These are phyloP conservation scores for Hypoxylon cercidicola DNA, from an alignment of 495 filamentous ascomycete species.

Conservation along the genomic window DNA sequence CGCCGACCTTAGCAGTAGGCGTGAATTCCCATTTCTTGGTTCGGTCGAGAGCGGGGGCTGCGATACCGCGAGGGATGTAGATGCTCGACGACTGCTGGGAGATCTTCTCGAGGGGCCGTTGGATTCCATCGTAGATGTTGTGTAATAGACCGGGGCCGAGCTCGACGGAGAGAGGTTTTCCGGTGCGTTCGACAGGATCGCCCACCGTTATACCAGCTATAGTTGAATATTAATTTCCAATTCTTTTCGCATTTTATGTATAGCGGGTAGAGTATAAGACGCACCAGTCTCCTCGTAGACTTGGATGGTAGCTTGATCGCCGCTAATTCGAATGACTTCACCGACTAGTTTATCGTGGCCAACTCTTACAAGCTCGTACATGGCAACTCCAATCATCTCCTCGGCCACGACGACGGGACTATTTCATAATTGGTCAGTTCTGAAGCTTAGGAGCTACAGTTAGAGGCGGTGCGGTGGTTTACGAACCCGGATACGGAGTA, in stretches of 20 bases:
- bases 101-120: slow-evolving; percentile 90
- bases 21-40: slow-evolving; percentile 95
- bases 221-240: slow-evolving; percentile 22
- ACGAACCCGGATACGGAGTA: slow-evolving; percentile 84
- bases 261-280: slow-evolving; percentile 15
- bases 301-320: slow-evolving; percentile 95
- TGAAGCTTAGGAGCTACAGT: slow-evolving; percentile 3
- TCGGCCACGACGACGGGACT: slow-evolving; percentile 97
- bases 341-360: slow-evolving; percentile 90
- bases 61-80: slow-evolving; percentile 95
- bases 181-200: slow-evolving; percentile 88
- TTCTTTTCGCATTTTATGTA: slow-evolving; percentile 10
- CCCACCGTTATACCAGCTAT: slow-evolving; percentile 94
- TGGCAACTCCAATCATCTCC: slow-evolving; percentile 98
- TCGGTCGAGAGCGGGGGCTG: slow-evolving; percentile 87
- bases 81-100: slow-evolving; percentile 80
- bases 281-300: slow-evolving; percentile 98
- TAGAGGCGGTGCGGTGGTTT: slow-evolving; percentile 11
- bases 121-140: slow-evolving; percentile 99
- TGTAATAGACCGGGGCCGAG: slow-evolving; percentile 97
- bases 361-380: slow-evolving; percentile 98
- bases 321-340: slow-evolving; percentile 97
- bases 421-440: slow-evolving; percentile 45
- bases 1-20: slow-evolving; percentile 89
- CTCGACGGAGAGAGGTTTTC: slow-evolving; percentile 96